Conservation (phyloP, 108 stramenopile species). For the Cyclotella cryptica region DNA sequence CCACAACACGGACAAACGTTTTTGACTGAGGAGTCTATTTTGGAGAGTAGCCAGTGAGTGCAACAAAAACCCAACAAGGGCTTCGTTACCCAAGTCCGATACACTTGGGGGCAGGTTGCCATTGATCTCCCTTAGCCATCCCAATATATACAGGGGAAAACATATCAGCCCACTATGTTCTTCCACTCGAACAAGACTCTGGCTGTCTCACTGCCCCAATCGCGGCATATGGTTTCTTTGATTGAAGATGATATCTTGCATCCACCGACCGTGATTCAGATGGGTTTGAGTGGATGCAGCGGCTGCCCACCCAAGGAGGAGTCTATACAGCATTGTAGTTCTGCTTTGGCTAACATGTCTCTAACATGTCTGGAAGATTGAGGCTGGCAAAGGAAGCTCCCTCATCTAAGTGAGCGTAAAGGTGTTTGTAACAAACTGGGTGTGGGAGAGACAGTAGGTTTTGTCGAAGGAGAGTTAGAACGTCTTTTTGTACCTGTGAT, state of each 20-base stretch:
- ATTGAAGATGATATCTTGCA: slow-evolving; percentile 2
- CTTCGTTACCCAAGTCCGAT: not conserved
- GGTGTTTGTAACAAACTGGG: not conserved
- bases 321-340: too few relatives aligned
- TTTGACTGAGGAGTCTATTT: too few relatives aligned
- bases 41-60: not conserved
- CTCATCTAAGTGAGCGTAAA: not conserved
- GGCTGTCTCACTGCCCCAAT: slow-evolving; percentile 21
- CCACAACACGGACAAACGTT: slow-evolving; percentile 1
- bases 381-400: too few relatives aligned
- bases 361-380: not conserved
- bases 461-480: not conserved
- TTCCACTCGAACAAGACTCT: not conserved
- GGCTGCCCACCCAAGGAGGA: too few relatives aligned
- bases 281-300: slow-evolving; percentile 7
- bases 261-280: not conserved
- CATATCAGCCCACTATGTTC: not conserved
- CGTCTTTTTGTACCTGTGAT: too few relatives aligned
- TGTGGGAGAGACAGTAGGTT: not conserved
- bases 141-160: not conserved
- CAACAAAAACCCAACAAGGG: not conserved
- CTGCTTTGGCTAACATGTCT: slow-evolving; percentile 14
- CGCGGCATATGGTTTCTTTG: not conserved
- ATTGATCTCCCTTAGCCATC: not conserved
- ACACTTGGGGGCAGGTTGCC: slow-evolving; percentile 9